Conservation (phyloP, 1,284 basidiomycete species). For the Trametes hirsuta region DNA sequence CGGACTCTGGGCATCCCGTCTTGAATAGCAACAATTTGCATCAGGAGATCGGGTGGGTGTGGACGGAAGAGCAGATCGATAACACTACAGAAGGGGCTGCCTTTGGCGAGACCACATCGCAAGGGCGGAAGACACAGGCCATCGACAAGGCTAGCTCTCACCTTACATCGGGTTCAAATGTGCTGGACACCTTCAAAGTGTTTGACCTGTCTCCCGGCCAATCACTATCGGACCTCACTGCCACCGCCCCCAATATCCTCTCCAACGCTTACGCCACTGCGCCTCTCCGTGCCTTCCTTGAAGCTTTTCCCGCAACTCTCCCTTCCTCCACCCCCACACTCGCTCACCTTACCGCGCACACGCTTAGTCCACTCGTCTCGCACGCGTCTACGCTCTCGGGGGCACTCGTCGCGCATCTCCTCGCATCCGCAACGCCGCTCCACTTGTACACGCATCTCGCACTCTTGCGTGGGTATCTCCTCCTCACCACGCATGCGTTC, state of each 20-base stretch:
- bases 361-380: constrained; percentile 57
- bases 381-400: constrained; percentile 64
- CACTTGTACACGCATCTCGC: constrained; percentile 64
- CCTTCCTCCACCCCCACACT: constrained; percentile 69
- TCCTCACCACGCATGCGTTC: constrained; percentile 69
- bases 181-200: constrained; percentile 52
- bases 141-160: background rate
- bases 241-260: background rate
- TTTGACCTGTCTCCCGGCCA: constrained; percentile 72
- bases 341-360: constrained; percentile 56
- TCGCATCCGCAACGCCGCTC: constrained; percentile 55
- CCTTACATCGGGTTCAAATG: constrained; percentile 14
- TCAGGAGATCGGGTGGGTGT: constrained; percentile 62
- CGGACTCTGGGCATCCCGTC: constrained; percentile 62
- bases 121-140: background rate
- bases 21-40: constrained; percentile 38
- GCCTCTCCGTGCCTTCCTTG: constrained; percentile 51
- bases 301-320: constrained; percentile 56
- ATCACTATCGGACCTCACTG: background rate
- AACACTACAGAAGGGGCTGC: constrained; percentile 41
- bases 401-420: constrained; percentile 61
- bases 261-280: constrained; percentile 29
- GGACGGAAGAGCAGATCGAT: constrained; percentile 57
- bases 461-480: constrained; percentile 69
- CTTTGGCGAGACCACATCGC: background rate